A percentile compares a stretch with the other conserved stretches of the same genome.
These are phyloP conservation scores for Abelmoschus esculentus DNA, from an alignment of 345 rosid genomes.

Conservation along the genomic window DNA sequence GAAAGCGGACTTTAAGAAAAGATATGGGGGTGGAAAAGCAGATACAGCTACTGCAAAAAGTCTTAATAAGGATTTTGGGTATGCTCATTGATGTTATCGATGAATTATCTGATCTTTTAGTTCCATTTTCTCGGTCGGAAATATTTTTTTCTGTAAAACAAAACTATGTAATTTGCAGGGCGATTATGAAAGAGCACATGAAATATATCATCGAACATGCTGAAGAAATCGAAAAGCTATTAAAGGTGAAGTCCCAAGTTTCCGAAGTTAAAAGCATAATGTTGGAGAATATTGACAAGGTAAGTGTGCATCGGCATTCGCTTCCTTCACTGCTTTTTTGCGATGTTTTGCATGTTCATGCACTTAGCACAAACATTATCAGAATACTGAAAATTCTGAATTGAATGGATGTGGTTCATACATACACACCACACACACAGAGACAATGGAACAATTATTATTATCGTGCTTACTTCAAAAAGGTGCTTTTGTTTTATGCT, in stretches of 20 bases:
- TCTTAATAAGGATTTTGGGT: conserved; percentile 95
- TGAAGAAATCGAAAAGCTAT: no score
- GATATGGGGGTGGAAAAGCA: conserved; percentile 95
- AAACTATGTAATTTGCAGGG: conserved; percentile 38
- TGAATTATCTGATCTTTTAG: background rate
- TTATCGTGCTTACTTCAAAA: background rate
- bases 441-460: background rate
- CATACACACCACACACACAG: no score
- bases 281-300: conserved; percentile 96
- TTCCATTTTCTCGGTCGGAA: background rate
- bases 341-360: background rate
- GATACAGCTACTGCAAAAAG: conserved; percentile 88
- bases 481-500: background rate
- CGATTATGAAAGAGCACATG: conserved; percentile 95
- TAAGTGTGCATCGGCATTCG: conserved; percentile 20
- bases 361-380: background rate
- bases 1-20: conserved; percentile 83
- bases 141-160: conserved; percentile 2
- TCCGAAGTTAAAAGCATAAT: no score
- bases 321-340: background rate
- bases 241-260: no score
- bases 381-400: background rate
- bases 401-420: background rate
- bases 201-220: conserved; percentile 85
- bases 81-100: conserved; percentile 9